Base-by-base conservation (phyloP, 106 monocot genomes). In the Triglochin maritima region DNA sequence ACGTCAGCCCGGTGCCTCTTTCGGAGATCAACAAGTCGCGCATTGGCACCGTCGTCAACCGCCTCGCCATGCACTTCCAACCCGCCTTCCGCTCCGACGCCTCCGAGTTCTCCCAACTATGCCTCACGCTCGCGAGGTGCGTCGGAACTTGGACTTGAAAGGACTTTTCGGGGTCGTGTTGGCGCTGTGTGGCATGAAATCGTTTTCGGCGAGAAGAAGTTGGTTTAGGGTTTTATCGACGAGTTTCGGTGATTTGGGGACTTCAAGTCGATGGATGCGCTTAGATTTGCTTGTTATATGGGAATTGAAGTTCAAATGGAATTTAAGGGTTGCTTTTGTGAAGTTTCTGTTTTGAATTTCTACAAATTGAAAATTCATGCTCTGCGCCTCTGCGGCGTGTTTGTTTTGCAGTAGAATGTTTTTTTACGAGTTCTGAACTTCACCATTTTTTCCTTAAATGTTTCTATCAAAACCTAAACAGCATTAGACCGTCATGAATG, bases 1-100 rank as follows among this genome's bases (percentile, higher is more conserved):
- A 29, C 29, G 29, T 29, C 29, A 1, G 29, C 29, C 29, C 29
- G 29, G 29, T 29, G 29, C 29, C 29, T 29, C 29, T 29, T 29
- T 67, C 43, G 15, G 66, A 67, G 29, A 17, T 67, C 11, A 67
- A 68, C 57, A 69, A 46, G 68, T 9, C 16, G n/a, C 68, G 68
- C 12, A 69, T 69, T 9, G 8, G 13, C 10, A 7, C 44, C 46
- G 68, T 69, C 44, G 56, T 57, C 9, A 57, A 55, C 54, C 68
- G 57, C 56, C 56, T 69, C 7, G 14, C 57, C 14, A 3, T 42
- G 45, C 57, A 69, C 56, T 47, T 69, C 46, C 68, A 57, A 16
- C 3, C n/a, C 57, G 45, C 15, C 4, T 44, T 16, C 16, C 68
- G 5, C 8, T 45, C 15, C 7, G 68, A 69, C 13, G 45, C 13